Percentiles rank a stretch among this genome's conserved stretches.
Evolutionary conservation across 768 basidiomycete genomes (phyloP).

Genomic region (Lactarius tabidus): DNA sequence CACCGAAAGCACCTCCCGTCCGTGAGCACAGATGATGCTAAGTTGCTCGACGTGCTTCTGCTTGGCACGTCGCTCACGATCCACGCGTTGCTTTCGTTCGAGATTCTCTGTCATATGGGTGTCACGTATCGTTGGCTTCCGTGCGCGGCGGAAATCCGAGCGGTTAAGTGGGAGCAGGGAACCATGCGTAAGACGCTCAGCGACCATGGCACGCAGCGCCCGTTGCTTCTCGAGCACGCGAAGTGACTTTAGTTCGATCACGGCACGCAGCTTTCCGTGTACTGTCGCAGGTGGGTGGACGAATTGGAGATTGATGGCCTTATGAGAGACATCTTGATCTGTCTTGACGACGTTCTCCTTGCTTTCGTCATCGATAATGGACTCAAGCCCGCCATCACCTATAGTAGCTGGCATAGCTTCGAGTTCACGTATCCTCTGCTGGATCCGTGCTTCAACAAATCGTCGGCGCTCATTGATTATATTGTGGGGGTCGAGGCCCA

Average conservation of each 20-base stretch:
- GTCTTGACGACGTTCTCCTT: slow-evolving; percentile 35
- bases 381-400: slow-evolving; percentile 68
- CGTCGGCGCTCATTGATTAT: slow-evolving; percentile 89
- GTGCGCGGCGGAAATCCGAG: slow-evolving; percentile 79
- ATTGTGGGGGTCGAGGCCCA: slow-evolving; percentile 88
- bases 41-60: slow-evolving; percentile 96
- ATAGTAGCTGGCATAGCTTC: slow-evolving; percentile 74
- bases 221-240: slow-evolving; percentile 89
- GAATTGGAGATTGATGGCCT: slow-evolving; percentile 32
- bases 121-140: slow-evolving; percentile 85
- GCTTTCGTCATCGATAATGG: slow-evolving; percentile 39
- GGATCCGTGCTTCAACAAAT: slow-evolving; percentile 83
- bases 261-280: slow-evolving; percentile 80
- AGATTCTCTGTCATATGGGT: slow-evolving; percentile 84
- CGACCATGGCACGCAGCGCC: slow-evolving; percentile 76
- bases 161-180: slow-evolving; percentile 89
- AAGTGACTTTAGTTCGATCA: slow-evolving; percentile 91
- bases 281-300: slow-evolving; percentile 55
- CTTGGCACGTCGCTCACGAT: slow-evolving; percentile 92
- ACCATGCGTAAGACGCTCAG: slow-evolving; percentile 84
- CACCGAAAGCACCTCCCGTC: slow-evolving; percentile 63
- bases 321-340: slow-evolving; percentile 16
- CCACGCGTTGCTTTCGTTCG: slow-evolving; percentile 86
- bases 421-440: slow-evolving; percentile 85
- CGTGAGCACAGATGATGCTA: slow-evolving; percentile 78